These are phyloP conservation scores for Jaapia argillacea DNA, from an alignment of 768 basidiomycete species.

Conservation along the genomic window DNA sequence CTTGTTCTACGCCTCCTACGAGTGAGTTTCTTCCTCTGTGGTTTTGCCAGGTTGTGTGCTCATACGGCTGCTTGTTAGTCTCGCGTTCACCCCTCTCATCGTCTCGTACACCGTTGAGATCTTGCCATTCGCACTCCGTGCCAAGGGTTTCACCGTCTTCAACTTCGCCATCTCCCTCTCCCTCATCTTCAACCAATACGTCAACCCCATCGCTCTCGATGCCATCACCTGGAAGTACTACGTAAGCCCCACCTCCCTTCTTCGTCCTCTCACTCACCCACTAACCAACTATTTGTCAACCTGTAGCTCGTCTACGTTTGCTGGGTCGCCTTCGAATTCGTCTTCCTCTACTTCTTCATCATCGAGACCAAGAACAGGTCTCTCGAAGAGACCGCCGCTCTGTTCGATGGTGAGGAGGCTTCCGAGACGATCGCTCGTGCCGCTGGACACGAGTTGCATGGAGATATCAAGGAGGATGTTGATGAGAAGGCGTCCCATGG, in stretches of 20 bases:
- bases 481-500: not conserved
- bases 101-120: slow-evolving; percentile 87
- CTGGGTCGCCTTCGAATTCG: slow-evolving; percentile 59
- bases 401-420: slow-evolving; percentile 66
- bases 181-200: slow-evolving; percentile 85
- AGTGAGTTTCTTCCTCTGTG: slow-evolving; percentile 29
- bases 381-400: slow-evolving; percentile 72
- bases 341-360: slow-evolving; percentile 58
- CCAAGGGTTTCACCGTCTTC: slow-evolving; percentile 80
- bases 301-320: slow-evolving; percentile 53
- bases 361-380: slow-evolving; percentile 66
- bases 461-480: not conserved
- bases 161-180: slow-evolving; percentile 69
- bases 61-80: slow-evolving; percentile 21
- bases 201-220: slow-evolving; percentile 71
- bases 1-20: slow-evolving; percentile 71
- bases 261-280: not conserved
- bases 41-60: slow-evolving; percentile 1
- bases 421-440: slow-evolving; percentile 23
- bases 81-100: slow-evolving; percentile 82
- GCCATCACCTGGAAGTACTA: slow-evolving; percentile 70
- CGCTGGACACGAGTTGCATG: slow-evolving; percentile 14
- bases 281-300: not conserved
- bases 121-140: slow-evolving; percentile 72
- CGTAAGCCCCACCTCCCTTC: slow-evolving; percentile 20